Evolutionary conservation across 768 basidiomycete species (phyloP).

Genomic region (Rhizopogon vesiculosus): DNA sequence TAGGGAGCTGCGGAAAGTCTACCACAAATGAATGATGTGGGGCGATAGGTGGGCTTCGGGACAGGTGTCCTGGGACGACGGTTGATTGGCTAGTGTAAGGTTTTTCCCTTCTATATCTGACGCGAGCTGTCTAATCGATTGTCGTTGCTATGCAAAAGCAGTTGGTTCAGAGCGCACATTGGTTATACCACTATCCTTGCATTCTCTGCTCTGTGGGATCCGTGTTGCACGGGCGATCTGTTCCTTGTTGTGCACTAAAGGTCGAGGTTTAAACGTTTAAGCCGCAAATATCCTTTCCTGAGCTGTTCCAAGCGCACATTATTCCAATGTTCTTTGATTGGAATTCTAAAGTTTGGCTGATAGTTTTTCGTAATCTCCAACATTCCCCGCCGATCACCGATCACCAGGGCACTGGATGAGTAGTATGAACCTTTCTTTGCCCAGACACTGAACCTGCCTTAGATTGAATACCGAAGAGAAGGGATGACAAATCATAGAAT

Average conservation of each 20-base stretch:
- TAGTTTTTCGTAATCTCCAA: not conserved
- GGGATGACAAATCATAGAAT: no score
- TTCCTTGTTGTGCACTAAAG: not conserved
- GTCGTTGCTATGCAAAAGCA: not conserved
- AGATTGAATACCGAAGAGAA: no score
- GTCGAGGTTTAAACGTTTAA: no score
- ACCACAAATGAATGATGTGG: slow-evolving; percentile 92
- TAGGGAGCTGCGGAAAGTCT: slow-evolving; percentile 81
- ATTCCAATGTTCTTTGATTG: not conserved
- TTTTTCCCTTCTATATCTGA: not conserved
- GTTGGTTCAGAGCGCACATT: not conserved
- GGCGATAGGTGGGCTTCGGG: slow-evolving; percentile 84
- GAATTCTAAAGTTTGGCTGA: not conserved
- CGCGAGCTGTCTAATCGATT: not conserved
- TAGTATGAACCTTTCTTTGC: no score
- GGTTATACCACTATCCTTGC: not conserved
- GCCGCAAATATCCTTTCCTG: no score
- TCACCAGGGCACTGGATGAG: no score
- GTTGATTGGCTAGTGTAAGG: not conserved
- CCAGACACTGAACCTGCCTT: no score
- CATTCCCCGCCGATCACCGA: no score
- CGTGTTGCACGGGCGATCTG: not conserved
- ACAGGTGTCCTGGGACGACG: slow-evolving; percentile 83
- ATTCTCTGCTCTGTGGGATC: not conserved
- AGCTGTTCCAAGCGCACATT: not conserved